Base-by-base conservation (phyloP, 306 rosid genomes). In the Corylus americana region DNA sequence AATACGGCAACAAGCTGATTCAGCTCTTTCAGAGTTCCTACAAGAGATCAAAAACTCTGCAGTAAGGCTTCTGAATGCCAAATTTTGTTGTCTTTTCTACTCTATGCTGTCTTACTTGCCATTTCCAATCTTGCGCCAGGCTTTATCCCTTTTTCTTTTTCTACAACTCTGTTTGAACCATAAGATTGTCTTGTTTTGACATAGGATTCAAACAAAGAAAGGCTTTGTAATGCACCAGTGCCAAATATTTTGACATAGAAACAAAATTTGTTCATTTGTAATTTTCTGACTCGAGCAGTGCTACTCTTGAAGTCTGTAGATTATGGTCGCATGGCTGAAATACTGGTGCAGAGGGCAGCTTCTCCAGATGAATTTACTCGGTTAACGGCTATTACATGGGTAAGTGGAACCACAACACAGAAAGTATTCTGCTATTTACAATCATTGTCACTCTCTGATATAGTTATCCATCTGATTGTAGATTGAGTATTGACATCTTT, bases 241-340 rank as follows among this genome's bases (percentile, higher is more conserved):
- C 11, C 80, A 55, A 80, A 74, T 85, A 75, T 77, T 64, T 80
- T 84, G 77, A 83, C 74, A 29, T 48, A 79, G 67, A 83, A 83
- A 83, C 85, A 78, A 89, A 66, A 59, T 79, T 83, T 90, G 94
- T 92, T 91, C 97, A 89, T 90, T 84, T 89, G 83, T 84, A 88
- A 88, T 90, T 92, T 88, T 88, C 98, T 96, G 97, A 96, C 98
- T 91, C 97, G 83, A 88, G 88, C 94, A 93, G 98, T 93, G 94
- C 95, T 96, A 89, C 97, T 96, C 89, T 96, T 96, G 97, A 96
- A 96, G 99, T 91, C 99, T 96, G 99, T 96, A 96, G 99, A 96
- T 96, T 96, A 91, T 90, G 98, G 99, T 78, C 96, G 99, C 78
- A 96, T 96, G 99, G 98, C 98, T 81, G 93, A 96, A 84, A 96